Percentiles rank a stretch among this genome's conserved stretches.
Evolutionary conservation across 208 protist genomes (phyloP).

Genomic region (Trypanosoma cruzi): DNA sequence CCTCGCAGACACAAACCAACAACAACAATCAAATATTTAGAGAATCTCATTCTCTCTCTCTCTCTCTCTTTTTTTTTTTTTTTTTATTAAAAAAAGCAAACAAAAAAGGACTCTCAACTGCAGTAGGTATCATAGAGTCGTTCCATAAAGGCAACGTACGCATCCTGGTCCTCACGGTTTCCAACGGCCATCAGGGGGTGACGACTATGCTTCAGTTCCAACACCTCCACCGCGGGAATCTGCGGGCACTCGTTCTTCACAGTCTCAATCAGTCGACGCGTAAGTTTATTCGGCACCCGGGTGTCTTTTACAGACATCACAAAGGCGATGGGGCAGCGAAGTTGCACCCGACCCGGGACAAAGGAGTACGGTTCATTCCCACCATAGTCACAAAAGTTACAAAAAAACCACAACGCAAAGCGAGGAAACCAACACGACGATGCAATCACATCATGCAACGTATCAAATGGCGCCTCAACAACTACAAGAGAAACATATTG

Average conservation of each 20-base stretch:
- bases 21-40: too few relatives aligned
- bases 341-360: conserved; percentile 45
- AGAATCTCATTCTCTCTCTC: conserved; percentile 11
- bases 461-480: conserved; percentile 87
- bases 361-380: conserved; percentile 59
- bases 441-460: conserved; percentile 69
- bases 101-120: conserved; percentile 2
- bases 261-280: conserved; percentile 64
- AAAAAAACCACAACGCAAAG: conserved; percentile 73
- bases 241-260: conserved; percentile 63
- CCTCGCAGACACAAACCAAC: too few relatives aligned
- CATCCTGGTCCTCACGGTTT: conserved; percentile 75
- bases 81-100: not conserved
- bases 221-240: conserved; percentile 81
- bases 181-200: conserved; percentile 81
- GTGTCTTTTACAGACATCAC: conserved; percentile 72
- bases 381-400: conserved; percentile 71
- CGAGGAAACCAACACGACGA: conserved; percentile 57
- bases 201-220: conserved; percentile 70
- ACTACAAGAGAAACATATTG: conserved; percentile 80
- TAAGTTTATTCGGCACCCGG: conserved; percentile 74
- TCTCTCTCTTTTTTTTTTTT: not conserved
- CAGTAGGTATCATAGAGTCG: conserved; percentile 78
- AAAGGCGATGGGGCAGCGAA: conserved; percentile 84
- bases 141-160: conserved; percentile 85